These are phyloP conservation scores for Solanum aculeatissimum DNA, from an alignment of 305 asterid species.

Conservation along the genomic window DNA sequence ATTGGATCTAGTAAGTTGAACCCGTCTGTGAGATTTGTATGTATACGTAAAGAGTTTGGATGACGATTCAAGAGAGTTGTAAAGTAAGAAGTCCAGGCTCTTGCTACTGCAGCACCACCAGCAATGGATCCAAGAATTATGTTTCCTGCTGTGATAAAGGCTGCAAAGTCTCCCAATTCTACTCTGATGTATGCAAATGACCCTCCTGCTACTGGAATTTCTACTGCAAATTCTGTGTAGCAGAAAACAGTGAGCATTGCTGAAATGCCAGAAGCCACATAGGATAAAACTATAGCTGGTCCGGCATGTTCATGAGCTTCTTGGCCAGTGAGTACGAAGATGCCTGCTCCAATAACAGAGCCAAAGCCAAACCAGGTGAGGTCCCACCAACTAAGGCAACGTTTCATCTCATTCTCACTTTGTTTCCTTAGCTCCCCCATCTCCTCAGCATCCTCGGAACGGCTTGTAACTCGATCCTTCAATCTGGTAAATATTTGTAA, in stretches of 20 bases:
- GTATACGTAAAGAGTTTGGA: slow-evolving; percentile 25
- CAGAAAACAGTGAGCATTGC: slow-evolving; percentile 24
- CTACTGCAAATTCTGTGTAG: slow-evolving; percentile 27
- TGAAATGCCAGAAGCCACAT: slow-evolving; percentile 14
- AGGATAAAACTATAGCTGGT: slow-evolving; percentile 19
- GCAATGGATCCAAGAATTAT: slow-evolving; percentile 47
- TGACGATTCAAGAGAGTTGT: slow-evolving; percentile 28
- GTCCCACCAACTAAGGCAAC: slow-evolving; percentile 17
- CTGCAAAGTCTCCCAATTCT: slow-evolving; percentile 58
- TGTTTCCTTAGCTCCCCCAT: slow-evolving; percentile 23
- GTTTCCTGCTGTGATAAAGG: slow-evolving; percentile 68
- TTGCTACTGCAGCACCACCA: slow-evolving; percentile 50
- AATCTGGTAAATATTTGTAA: slow-evolving; percentile 10
- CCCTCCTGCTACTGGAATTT: slow-evolving; percentile 40
- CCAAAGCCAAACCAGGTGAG: slow-evolving; percentile 29
- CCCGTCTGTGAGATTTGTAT: slow-evolving; percentile 14
- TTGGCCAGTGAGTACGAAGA: slow-evolving; percentile 25
- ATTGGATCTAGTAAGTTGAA: slow-evolving; percentile 45
- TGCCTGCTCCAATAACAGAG: slow-evolving; percentile 27
- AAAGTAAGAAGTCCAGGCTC: slow-evolving; percentile 60
- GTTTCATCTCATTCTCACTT: slow-evolving; percentile 17
- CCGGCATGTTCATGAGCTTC: slow-evolving; percentile 14
- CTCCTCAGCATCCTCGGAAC: slow-evolving; percentile 16
- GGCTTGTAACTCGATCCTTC: slow-evolving; percentile 8
- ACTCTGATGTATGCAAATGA: slow-evolving; percentile 58